Evolutionary conservation across 2,329 filamentous ascomycete genomes (phyloP).

Genomic region (Ambrosiella beaveri): DNA sequence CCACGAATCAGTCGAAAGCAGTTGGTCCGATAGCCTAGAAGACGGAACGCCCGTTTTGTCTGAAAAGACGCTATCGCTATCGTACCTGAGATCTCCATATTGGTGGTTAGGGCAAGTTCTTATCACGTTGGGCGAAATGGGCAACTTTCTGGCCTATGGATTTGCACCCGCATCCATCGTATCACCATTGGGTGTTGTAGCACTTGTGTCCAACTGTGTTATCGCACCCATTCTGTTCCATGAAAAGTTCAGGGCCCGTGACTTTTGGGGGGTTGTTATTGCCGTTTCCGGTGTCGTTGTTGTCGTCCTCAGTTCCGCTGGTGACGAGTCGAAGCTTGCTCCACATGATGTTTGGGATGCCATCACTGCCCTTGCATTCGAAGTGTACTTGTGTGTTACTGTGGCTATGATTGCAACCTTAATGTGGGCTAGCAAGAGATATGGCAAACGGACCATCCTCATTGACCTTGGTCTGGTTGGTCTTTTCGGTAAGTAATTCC

Average conservation of each 20-base stretch:
- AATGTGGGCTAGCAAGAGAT: slow-evolving; percentile 67
- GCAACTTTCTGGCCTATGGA: slow-evolving; percentile 93
- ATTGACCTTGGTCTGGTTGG: slow-evolving; percentile 89
- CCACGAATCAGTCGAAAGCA: slow-evolving; percentile 1
- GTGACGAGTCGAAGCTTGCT: slow-evolving; percentile 76
- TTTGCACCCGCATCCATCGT: slow-evolving; percentile 97
- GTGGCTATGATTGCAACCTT: slow-evolving; percentile 53
- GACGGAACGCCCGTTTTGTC: slow-evolving; percentile 5
- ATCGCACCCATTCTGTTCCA: slow-evolving; percentile 91
- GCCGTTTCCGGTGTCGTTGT: slow-evolving; percentile 78
- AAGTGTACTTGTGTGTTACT: slow-evolving; percentile 73
- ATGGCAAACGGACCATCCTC: slow-evolving; percentile 71
- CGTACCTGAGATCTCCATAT: slow-evolving; percentile 77
- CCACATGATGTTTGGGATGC: slow-evolving; percentile 79
- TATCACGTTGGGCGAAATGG: slow-evolving; percentile 83
- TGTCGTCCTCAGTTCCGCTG: slow-evolving; percentile 79
- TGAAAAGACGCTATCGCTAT: slow-evolving; percentile 30
- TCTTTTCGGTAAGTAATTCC: slow-evolving; percentile 54
- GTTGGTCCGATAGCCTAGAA: slow-evolving; percentile 10
- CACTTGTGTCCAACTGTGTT: slow-evolving; percentile 87
- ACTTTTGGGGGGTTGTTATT: slow-evolving; percentile 76
- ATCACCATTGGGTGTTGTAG: slow-evolving; percentile 90
- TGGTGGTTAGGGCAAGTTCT: slow-evolving; percentile 93
- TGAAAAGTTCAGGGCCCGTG: slow-evolving; percentile 68
- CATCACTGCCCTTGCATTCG: slow-evolving; percentile 76